phyloP scores from a whole-genome alignment of 805 yeast species.

The Saturnispora silvae region DNA sequence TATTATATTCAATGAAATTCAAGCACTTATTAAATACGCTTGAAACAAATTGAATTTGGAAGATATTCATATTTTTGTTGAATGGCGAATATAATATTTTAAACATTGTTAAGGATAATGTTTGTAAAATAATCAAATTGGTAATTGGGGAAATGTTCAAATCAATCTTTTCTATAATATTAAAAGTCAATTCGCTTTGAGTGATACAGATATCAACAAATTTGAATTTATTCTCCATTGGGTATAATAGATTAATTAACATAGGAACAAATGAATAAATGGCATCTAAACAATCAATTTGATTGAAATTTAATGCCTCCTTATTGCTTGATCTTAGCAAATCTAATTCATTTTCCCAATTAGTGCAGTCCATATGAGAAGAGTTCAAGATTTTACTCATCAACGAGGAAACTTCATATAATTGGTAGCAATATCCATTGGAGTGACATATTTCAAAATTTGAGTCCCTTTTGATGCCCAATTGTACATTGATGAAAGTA shows the following conservation, averaged over 20 bases:
- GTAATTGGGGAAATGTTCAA: conserved; percentile 13
- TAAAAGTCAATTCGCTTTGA: no score
- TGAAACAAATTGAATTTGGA: conserved; percentile 4
- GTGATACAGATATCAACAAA: no score
- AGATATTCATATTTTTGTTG: neutral
- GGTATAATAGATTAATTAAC: conserved; percentile 16
- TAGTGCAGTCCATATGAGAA: no score
- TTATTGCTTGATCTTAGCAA: no score
- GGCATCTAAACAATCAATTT: no score
- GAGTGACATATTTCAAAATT: neutral
- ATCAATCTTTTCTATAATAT: no score
- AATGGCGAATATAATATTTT: conserved; percentile 12
- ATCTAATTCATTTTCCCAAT: no score
- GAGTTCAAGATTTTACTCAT: no score
- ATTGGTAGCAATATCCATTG: no score
- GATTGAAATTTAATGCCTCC: no score
- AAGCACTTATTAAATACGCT: conserved; percentile 10
- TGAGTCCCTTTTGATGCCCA: conserved; percentile 21
- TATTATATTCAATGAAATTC: conserved; percentile 9
- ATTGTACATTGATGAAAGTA: conserved; percentile 17
- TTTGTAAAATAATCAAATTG: conserved; percentile 18
- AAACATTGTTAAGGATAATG: conserved; percentile 10
- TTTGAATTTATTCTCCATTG: no score
- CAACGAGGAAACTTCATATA: no score
- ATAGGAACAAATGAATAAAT: conserved; percentile 13